These are phyloP conservation scores for Nitzschia sp. DNA, from an alignment of 108 stramenopile genomes.

Conservation along the genomic window DNA sequence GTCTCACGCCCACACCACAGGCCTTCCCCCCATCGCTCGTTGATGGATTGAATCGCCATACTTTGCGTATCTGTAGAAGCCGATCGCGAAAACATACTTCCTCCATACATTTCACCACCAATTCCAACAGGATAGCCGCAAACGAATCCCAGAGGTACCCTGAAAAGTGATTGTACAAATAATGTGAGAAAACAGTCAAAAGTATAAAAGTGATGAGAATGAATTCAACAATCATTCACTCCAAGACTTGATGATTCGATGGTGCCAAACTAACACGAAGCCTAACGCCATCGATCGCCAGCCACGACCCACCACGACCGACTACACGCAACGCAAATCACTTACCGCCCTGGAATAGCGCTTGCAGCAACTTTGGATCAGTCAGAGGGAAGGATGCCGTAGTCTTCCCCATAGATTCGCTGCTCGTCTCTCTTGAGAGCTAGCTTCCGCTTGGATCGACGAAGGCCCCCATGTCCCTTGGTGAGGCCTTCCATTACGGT, in stretches of 20 bases:
- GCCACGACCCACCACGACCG: too few relatives aligned
- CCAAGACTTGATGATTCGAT: background rate
- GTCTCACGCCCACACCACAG: conserved; percentile 61
- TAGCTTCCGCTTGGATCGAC: conserved; percentile 48
- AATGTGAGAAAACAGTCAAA: conserved; percentile 3
- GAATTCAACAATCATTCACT: too few relatives aligned
- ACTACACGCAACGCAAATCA: too few relatives aligned
- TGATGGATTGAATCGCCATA: conserved; percentile 77
- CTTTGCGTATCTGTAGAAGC: conserved; percentile 85
- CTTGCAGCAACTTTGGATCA: conserved; percentile 81
- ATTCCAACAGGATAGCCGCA: conserved; percentile 80
- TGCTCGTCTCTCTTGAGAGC: conserved; percentile 43
- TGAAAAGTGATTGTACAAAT: conserved; percentile 25
- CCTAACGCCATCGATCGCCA: background rate
- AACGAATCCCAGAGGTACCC: conserved; percentile 90
- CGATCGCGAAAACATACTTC: conserved; percentile 79
- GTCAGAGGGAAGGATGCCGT: conserved; percentile 79
- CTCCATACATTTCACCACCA: conserved; percentile 82
- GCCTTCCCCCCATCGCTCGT: conserved; percentile 73
- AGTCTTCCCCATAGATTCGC: conserved; percentile 78
- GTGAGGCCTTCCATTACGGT: conserved; percentile 31
- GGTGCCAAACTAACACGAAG: background rate
- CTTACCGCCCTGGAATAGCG: conserved; percentile 84
- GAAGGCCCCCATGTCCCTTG: conserved; percentile 38
- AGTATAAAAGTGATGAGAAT: background rate